phyloP scores from a whole-genome alignment of 371 early-diverging fungal species.

The Rhizopus arrhizus region DNA sequence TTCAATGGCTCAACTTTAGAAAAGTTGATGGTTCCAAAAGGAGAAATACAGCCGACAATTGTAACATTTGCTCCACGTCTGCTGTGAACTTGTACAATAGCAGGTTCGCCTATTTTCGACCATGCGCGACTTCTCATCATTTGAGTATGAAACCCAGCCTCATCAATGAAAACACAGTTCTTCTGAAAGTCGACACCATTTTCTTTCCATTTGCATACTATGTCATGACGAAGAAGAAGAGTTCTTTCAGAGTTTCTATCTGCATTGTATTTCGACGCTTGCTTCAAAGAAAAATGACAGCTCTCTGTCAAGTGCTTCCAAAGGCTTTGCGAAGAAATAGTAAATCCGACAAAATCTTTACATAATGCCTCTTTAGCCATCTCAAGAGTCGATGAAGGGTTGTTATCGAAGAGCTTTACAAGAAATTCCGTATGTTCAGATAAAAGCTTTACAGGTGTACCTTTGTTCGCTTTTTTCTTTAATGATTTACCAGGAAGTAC shows the following conservation, averaged over 20 bases:
- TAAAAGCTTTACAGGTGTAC: constrained; percentile 13
- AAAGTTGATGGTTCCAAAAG: no score
- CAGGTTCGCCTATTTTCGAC: constrained; percentile 10
- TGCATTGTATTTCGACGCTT: constrained; percentile 17
- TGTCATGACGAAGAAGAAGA: constrained; percentile 11
- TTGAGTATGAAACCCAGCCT: constrained; percentile 5
- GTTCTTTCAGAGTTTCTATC: constrained; percentile 19
- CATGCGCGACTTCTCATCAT: constrained; percentile 11
- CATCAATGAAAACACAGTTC: background rate
- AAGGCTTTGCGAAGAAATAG: constrained; percentile 13
- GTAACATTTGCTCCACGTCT: constrained; percentile 13
- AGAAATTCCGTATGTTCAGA: constrained; percentile 15
- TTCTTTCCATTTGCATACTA: constrained; percentile 8
- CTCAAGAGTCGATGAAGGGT: constrained; percentile 16
- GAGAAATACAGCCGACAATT: constrained; percentile 19
- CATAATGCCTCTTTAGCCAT: constrained; percentile 12
- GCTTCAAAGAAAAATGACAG: constrained; percentile 13
- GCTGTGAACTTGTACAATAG: constrained; percentile 8
- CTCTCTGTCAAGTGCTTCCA: constrained; percentile 17
- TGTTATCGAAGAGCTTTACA: constrained; percentile 10
- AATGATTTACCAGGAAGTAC: constrained; percentile 10
- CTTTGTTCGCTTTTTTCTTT: constrained; percentile 23
- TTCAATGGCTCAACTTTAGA: constrained; percentile 11
- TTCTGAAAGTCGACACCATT: constrained; percentile 10
- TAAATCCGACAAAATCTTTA: constrained; percentile 8